A percentile compares a stretch with the other conserved stretches of the same genome.
Conservation (phyloP, 257 asterid genomes). For the Oldenlandia corymbosa region DNA sequence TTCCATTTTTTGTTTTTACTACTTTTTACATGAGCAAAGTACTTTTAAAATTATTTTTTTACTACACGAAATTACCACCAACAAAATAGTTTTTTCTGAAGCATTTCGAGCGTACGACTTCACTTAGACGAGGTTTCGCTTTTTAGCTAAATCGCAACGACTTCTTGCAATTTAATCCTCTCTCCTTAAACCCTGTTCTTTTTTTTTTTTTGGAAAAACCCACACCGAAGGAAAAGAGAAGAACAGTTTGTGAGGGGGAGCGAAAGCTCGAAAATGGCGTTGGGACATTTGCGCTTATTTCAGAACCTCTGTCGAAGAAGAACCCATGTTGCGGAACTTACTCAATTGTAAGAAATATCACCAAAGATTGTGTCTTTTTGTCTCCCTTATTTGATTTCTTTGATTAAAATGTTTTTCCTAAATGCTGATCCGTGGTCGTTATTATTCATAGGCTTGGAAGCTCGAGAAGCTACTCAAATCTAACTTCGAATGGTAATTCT, state of each 20-base stretch:
- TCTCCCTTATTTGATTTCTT: conserved; percentile 1
- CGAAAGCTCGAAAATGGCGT: conserved; percentile 18
- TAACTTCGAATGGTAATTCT: conserved; percentile 19
- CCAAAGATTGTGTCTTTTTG: not conserved
- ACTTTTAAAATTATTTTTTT: too few species aligned
- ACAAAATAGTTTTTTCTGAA: too few species aligned
- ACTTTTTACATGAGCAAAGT: too few species aligned
- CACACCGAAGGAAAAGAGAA: too few species aligned
- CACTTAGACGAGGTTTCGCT: too few species aligned
- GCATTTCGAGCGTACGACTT: too few species aligned
- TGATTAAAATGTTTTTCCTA: too few species aligned
- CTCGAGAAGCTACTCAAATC: conserved; percentile 27
- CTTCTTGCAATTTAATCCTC: not conserved
- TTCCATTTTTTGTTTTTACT: too few species aligned
- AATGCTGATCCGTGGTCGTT: too few species aligned
- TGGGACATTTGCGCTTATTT: conserved; percentile 16
- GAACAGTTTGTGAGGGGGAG: not conserved
- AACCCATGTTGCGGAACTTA: conserved; percentile 14
- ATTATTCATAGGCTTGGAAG: conserved; percentile 22
- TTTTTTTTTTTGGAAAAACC: not conserved
- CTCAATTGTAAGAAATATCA: conserved; percentile 20
- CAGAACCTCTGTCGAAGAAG: conserved; percentile 19
- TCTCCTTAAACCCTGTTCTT: not conserved
- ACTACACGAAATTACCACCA: too few species aligned
- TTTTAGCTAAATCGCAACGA: not conserved